Evolutionary conservation across 495 filamentous ascomycete species (phyloP), one percentile per base, ranked within the genome.

Genomic region (Rostrohypoxylon terebratum): DNA sequence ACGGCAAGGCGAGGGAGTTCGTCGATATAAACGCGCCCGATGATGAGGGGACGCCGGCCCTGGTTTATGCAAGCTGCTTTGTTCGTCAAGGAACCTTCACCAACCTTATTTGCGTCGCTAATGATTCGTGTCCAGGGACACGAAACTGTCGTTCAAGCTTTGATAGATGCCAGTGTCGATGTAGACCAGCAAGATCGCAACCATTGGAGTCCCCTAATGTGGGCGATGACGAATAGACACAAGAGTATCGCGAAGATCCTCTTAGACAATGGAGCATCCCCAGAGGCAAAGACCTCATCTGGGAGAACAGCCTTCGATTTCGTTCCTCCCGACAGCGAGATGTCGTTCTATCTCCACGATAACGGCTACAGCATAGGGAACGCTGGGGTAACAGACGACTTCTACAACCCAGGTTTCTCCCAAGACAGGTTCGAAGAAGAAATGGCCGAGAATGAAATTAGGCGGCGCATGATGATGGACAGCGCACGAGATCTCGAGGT

Each of bases 41-140:
- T 77, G 93, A 97, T 78, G 96, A 99, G 73, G 96, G 96, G 4
- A 97, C 95, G 3, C 92, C 94, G 10, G 93, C 96, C 10, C 83
- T 99, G 75, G 97, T 99, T 63, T 99, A 99, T 82, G 96, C 96
- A 7, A 98, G 95, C 87, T 99, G 96, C 79, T 99, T 99, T 87
- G 96, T 95, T 80, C 83, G 92, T 89, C 5, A 20, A 77, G 40
- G 58, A 61, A 50, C 66, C 64, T 60, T 48, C 21, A 38, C 11
- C 66, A 33, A 21, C 23, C 4, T 31, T 47, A 14, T 1, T 1
- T 31, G 53, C 4, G 13, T 48, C n/a, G 63, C 72, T 75, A 48
- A 60, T 50, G 38, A 62, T 28, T 28, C 2, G 6, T 63, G 40
- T 68, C 44, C 77, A 96, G 93, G 93, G 96, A 42, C 96, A 99